These are phyloP conservation scores for Camellia sinensis DNA, from an alignment of 148 eudicot genomes.

Conservation along the genomic window DNA sequence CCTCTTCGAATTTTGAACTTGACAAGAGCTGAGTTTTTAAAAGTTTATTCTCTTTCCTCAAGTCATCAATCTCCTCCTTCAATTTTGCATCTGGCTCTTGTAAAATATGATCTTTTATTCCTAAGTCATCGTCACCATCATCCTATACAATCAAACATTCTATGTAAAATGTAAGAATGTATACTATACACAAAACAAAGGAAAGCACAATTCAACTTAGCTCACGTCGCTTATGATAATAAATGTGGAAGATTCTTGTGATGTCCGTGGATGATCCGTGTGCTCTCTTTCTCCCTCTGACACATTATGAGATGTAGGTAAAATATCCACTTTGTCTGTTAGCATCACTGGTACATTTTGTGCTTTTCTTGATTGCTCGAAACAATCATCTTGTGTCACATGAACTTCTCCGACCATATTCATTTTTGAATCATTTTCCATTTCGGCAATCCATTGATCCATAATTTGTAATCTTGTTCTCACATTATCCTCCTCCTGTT, in stretches of 20 bases:
- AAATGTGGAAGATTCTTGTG: constrained; percentile 7
- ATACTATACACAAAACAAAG: neutral
- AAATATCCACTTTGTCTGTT: neutral
- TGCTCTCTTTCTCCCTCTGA: constrained; percentile 9
- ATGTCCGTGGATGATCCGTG: neutral
- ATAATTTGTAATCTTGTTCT: constrained; percentile 13
- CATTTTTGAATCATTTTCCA: constrained; percentile 11
- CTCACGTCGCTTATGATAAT: constrained; percentile 20
- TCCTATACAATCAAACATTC: neutral
- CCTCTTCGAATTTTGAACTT: constrained; percentile 21
- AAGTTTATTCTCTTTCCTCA: constrained; percentile 26
- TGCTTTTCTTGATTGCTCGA: neutral
- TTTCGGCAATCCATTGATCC: constrained; percentile 19
- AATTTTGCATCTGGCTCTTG: constrained; percentile 16
- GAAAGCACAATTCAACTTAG: neutral
- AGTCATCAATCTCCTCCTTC: constrained; percentile 20
- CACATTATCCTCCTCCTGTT: constrained; percentile 11
- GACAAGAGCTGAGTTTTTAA: constrained; percentile 24
- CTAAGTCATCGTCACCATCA: constrained; percentile 20
- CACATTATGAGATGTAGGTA: neutral
- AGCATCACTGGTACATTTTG: neutral
- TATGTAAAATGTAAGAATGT: too few species aligned
- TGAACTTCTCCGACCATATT: constrained; percentile 10
- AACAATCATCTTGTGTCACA: neutral
- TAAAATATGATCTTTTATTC: neutral